phyloP scores from a whole-genome alignment of 108 stramenopile genomes.

The Thalassiosira profunda region DNA sequence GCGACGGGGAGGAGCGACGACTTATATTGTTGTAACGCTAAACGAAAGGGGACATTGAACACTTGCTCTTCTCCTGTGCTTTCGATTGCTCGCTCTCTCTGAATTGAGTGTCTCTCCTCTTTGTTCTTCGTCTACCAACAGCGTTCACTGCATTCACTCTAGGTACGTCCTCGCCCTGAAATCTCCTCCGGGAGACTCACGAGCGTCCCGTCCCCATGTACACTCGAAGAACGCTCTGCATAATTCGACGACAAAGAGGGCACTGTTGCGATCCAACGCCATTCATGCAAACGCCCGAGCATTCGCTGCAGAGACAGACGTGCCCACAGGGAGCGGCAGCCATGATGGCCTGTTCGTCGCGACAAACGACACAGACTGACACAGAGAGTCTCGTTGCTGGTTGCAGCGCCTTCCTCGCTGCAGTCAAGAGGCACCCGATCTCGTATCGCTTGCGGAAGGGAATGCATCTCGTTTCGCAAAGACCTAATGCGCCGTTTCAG shows the following conservation, averaged over 20 bases:
- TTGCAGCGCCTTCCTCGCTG: neutral
- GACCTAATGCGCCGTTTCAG: neutral
- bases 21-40: too few species aligned
- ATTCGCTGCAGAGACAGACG: conserved; percentile 8
- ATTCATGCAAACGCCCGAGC: neutral
- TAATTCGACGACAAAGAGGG: neutral
- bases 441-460: neutral
- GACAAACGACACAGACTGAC: conserved; percentile 4
- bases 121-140: too few species aligned
- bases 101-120: too few species aligned
- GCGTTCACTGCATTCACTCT: too few species aligned
- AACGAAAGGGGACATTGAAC: too few species aligned
- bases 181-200: too few species aligned
- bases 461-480: neutral
- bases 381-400: neutral
- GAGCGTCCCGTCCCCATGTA: conserved; percentile 2
- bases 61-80: too few species aligned
- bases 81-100: too few species aligned
- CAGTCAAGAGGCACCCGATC: neutral
- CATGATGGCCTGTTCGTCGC: conserved; percentile 2
- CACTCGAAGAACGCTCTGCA: conserved; percentile 3
- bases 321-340: conserved; percentile 25
- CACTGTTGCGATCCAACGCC: neutral
- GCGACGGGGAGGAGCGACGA: too few species aligned
- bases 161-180: too few species aligned